Conservation (phyloP, 2,329 filamentous ascomycete species). For the Fonsecaea monophora region DNA sequence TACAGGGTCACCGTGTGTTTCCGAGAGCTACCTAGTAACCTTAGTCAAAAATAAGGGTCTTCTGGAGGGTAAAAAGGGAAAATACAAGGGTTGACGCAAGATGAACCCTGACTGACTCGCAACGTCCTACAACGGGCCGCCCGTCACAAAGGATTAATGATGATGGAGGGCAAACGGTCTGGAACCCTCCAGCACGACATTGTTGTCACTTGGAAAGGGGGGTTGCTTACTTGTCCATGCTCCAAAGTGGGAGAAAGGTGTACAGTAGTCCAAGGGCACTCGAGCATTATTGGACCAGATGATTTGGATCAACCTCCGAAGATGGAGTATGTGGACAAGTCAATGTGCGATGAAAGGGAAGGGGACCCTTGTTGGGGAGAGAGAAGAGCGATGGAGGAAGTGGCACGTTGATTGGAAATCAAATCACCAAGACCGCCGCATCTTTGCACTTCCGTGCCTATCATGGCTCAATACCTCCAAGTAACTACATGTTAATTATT, state of each 20-base stretch:
- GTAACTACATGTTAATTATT: too few species aligned
- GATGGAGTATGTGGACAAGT: not conserved
- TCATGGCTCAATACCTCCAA: not conserved
- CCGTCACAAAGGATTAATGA: not conserved
- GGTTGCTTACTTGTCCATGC: not conserved
- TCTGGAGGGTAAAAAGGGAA: not conserved
- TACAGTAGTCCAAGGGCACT: constrained; percentile 5
- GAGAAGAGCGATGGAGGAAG: not conserved
- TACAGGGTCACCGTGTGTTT: not conserved
- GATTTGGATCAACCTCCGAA: not conserved
- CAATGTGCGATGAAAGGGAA: not conserved
- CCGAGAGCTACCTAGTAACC: not conserved
- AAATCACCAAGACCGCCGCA: not conserved
- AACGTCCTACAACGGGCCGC: not conserved
- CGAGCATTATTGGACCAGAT: not conserved
- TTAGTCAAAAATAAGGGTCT: not conserved
- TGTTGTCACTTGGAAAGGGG: not conserved
- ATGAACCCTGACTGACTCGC: constrained; percentile 1
- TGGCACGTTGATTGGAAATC: constrained; percentile 16
- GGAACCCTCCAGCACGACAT: not conserved
- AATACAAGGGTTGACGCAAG: not conserved
- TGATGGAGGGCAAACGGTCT: not conserved
- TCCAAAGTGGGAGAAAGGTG: not conserved
- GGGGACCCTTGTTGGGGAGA: constrained; percentile 2
- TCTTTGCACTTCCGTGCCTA: not conserved